Percentiles rank a stretch among this genome's conserved stretches.
Evolutionary conservation across 2,329 filamentous ascomycete species (phyloP).

Genomic region (Albophoma yamanashiensis): DNA sequence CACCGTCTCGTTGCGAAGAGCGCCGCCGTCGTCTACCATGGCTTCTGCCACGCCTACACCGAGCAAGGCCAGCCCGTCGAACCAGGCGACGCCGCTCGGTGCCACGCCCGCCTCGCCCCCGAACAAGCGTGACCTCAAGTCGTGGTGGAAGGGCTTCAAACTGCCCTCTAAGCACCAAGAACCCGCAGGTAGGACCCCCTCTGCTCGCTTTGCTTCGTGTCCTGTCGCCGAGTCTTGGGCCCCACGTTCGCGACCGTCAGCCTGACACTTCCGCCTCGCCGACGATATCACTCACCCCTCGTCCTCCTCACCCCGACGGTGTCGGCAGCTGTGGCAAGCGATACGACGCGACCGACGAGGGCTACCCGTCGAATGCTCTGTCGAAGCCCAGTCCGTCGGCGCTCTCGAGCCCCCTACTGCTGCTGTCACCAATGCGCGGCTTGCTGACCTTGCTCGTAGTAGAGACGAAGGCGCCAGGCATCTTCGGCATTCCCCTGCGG

Average conservation of each 20-base stretch:
- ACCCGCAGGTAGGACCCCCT: conserved; percentile 33
- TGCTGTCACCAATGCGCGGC: not conserved
- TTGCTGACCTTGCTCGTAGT: conserved; percentile 11
- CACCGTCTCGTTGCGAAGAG: not conserved
- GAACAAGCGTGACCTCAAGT: conserved; percentile 78
- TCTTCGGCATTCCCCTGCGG: conserved; percentile 88
- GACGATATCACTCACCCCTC: not conserved
- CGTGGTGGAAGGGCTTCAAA: conserved; percentile 97
- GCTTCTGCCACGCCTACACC: conserved; percentile 23
- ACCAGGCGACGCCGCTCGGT: conserved; percentile 12
- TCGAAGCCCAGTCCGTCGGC: too few relatives aligned
- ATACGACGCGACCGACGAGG: not conserved
- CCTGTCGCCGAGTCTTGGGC: not conserved
- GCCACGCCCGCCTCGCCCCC: conserved; percentile 55
- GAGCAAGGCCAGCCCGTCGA: conserved; percentile 19
- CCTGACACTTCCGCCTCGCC: not conserved
- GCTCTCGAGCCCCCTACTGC: not conserved
- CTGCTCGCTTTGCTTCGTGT: not conserved
- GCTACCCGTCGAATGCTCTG: not conserved
- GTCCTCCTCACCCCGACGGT: not conserved
- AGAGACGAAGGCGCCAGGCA: conserved; percentile 54
- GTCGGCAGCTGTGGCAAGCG: not conserved
- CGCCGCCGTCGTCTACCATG: conserved; percentile 14
- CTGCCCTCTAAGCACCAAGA: conserved; percentile 49
- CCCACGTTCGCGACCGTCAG: not conserved